These are phyloP conservation scores for Aureobasidium sp. DNA, from an alignment of 2,329 filamentous ascomycete genomes.

Conservation along the genomic window DNA sequence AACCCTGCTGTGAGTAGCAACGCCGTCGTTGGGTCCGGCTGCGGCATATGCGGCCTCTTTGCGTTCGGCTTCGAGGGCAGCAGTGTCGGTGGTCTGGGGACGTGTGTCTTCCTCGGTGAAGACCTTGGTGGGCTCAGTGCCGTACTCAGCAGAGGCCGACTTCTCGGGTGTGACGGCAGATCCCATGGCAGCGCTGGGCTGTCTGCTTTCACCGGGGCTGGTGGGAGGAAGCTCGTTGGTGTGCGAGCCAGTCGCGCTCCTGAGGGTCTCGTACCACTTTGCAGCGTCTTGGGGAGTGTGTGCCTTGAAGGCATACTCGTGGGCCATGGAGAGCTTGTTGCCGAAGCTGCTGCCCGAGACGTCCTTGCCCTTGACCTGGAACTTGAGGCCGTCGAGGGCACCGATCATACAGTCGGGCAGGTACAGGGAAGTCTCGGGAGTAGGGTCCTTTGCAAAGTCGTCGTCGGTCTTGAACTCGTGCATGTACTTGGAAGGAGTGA, in stretches of 20 bases:
- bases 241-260: slow-evolving; percentile 45
- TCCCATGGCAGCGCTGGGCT: background rate
- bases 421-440: slow-evolving; percentile 81
- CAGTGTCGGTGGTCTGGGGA: slow-evolving; percentile 1
- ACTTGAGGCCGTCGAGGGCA: slow-evolving; percentile 65
- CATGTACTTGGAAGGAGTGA: slow-evolving; percentile 78
- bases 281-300: slow-evolving; percentile 69
- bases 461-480: slow-evolving; percentile 97
- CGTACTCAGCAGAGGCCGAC: too few species aligned
- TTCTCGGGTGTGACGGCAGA: background rate
- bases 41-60: slow-evolving; percentile 3
- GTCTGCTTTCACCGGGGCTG: slow-evolving; percentile 21
- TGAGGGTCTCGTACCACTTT: slow-evolving; percentile 75
- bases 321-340: slow-evolving; percentile 68
- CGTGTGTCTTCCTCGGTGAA: slow-evolving; percentile 2
- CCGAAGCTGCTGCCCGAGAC: slow-evolving; percentile 65
- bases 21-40: slow-evolving; percentile 6
- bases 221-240: slow-evolving; percentile 32
- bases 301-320: slow-evolving; percentile 82
- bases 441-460: slow-evolving; percentile 59
- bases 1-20: slow-evolving; percentile 7
- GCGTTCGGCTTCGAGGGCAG: slow-evolving; percentile 15
- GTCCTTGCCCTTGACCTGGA: slow-evolving; percentile 94
- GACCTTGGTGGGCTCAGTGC: slow-evolving; percentile 1
- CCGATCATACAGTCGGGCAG: slow-evolving; percentile 83